These are phyloP conservation scores for Cryptosporidium tyzzeri DNA, from an alignment of 169 alveolate genomes.

Conservation along the genomic window DNA sequence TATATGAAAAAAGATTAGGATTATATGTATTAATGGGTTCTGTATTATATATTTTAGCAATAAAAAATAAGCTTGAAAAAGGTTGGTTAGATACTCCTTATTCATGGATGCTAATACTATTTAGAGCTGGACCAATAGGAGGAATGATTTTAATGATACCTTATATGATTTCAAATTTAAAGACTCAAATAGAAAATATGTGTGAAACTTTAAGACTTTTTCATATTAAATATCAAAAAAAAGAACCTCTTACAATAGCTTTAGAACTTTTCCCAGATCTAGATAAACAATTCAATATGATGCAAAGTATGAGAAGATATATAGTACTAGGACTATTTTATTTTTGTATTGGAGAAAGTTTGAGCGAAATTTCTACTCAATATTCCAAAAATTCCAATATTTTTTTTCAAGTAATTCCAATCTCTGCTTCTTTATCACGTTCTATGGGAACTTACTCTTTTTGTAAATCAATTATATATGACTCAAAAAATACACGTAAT, in stretches of 20 bases:
- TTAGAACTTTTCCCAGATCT: constrained; percentile 44
- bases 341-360: constrained; percentile 34
- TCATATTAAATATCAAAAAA: background rate
- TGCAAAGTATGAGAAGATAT: constrained; percentile 14
- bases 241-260: constrained; percentile 3
- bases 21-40: constrained; percentile 65
- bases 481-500: constrained; percentile 15
- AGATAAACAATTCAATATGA: constrained; percentile 18
- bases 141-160: constrained; percentile 73
- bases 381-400: constrained; percentile 9
- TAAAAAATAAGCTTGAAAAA: constrained; percentile 41
- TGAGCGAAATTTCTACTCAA: constrained; percentile 39
- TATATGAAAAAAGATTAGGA: constrained; percentile 50
- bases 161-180: constrained; percentile 59
- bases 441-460: constrained; percentile 11
- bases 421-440: constrained; percentile 36
- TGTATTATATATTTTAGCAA: constrained; percentile 28
- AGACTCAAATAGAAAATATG: constrained; percentile 38
- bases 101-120: constrained; percentile 57
- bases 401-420: constrained; percentile 14
- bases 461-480: constrained; percentile 10
- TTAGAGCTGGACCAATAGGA: constrained; percentile 65
- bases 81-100: constrained; percentile 55
- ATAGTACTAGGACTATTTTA: constrained; percentile 17
- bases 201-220: constrained; percentile 46